Conservation (phyloP, 257 asterid species). For the Eucommia ulmoides region DNA sequence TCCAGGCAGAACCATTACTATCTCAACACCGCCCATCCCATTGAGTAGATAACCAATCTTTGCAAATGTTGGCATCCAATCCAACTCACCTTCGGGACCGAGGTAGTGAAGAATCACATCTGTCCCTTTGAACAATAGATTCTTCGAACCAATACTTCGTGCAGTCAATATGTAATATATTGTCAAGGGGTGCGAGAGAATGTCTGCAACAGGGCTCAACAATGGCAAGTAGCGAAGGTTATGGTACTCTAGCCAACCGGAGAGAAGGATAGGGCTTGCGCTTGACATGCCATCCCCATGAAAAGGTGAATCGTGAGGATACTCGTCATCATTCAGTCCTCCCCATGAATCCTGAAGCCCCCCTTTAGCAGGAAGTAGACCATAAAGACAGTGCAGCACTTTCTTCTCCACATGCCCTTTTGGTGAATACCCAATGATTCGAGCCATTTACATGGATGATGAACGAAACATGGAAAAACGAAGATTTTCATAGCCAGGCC, state of each 20-base stretch:
- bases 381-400: constrained; percentile 14
- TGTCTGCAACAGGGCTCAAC: constrained; percentile 25
- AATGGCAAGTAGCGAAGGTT: constrained; percentile 15
- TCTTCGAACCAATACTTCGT: constrained; percentile 16
- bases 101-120: constrained; percentile 24
- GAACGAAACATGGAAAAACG: constrained; percentile 14
- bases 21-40: constrained; percentile 15
- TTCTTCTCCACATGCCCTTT: constrained; percentile 30
- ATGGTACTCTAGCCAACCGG: constrained; percentile 21
- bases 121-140: constrained; percentile 15
- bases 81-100: constrained; percentile 28
- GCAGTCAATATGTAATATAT: constrained; percentile 18
- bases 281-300: constrained; percentile 10
- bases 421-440: constrained; percentile 20
- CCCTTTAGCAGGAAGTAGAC: constrained; percentile 17
- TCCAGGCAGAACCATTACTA: constrained; percentile 22
- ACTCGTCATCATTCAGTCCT: constrained; percentile 13
- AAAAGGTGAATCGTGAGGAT: constrained; percentile 19
- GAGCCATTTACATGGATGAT: constrained; percentile 26
- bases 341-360: constrained; percentile 17
- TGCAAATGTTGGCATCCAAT: constrained; percentile 25
- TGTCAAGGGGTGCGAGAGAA: constrained; percentile 27
- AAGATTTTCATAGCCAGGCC: constrained; percentile 17
- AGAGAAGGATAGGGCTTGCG: constrained; percentile 14
- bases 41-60: constrained; percentile 23